Evolutionary conservation across 805 yeast genomes (phyloP).

Genomic region (Crinitomyces ghanaensis): DNA sequence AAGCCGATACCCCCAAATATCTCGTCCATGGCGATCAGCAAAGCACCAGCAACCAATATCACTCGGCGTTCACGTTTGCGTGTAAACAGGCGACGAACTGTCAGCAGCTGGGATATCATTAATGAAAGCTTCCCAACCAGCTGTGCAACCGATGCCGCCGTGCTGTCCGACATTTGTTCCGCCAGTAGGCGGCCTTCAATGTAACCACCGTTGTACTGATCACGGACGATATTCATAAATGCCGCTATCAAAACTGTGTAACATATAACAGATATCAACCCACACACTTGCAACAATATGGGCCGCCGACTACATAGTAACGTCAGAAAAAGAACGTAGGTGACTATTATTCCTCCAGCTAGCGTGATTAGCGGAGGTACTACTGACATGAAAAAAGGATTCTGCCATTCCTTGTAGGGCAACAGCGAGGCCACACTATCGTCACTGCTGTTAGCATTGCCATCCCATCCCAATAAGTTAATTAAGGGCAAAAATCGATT

Average conservation of each 20-base stretch:
- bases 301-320: constrained; percentile 10
- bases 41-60: constrained; percentile 10
- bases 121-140: constrained; percentile 6
- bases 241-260: constrained; percentile 7
- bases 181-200: constrained; percentile 10
- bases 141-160: constrained; percentile 1
- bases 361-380: constrained; percentile 8
- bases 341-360: constrained; percentile 8
- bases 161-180: constrained; percentile 4
- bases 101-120: constrained; percentile 11
- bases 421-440: background rate
- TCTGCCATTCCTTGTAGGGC: constrained; percentile 6
- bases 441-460: background rate
- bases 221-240: constrained; percentile 1
- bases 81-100: constrained; percentile 12
- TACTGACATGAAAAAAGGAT: constrained; percentile 9
- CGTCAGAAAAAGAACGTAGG: constrained; percentile 9
- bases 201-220: constrained; percentile 9
- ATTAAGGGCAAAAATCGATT: background rate
- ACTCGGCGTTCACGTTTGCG: constrained; percentile 13
- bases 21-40: constrained; percentile 7
- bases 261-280: constrained; percentile 7
- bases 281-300: constrained; percentile 4
- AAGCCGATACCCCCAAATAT: constrained; percentile 9
- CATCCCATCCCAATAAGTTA: background rate